Base-by-base conservation (phyloP, 495 filamentous ascomycete species). In the Bombardia bombarda region DNA sequence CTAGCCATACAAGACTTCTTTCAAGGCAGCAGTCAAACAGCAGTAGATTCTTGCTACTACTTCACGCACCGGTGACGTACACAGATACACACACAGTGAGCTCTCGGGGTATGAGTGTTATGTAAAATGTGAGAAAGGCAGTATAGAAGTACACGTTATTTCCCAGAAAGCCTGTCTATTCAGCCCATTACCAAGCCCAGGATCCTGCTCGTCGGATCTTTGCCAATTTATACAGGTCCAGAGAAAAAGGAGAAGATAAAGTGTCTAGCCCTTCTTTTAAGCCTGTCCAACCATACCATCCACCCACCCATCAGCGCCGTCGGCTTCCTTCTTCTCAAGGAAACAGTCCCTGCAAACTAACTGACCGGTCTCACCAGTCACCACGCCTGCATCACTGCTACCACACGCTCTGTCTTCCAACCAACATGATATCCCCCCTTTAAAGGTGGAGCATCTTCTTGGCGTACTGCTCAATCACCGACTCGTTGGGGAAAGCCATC, bases 401-500 rank as follows among this genome's bases (percentile, higher is more conserved):
- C n/a, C n/a, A n/a, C 26, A 19, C 38, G 21, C 23, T n/a, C 5
- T 30, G 14, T 40, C 13, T 21, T 4, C 32, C 23, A 45, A 41
- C 47, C 47, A 19, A n/a, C 32, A 9, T 3, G n/a, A 7, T 13
- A 30, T 34, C 8, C 14, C 14, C 13, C 32, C 18, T 30, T 47
- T 56, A 61, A 86, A 94, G 68, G 33, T 82, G 77, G 54, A 96
- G 72, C 42, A 96, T 65, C 75, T 93, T 94, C 43, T 78, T 84
- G 45, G 86, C 80, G 62, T 87, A 87, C 46, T 81, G 64, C 58
- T 84, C 82, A 57, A 98, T 95, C 51, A 89, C 67, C 41, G 79
- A 61, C 68, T 92, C 87, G 58, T 79, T 79, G 25, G 92, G 92
- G 83, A 97, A 98, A 55, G 74, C 72, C 84, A 97, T 82, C 59